phyloP scores from a whole-genome alignment of 768 basidiomycete species.

The Termitomyces titanicus region DNA sequence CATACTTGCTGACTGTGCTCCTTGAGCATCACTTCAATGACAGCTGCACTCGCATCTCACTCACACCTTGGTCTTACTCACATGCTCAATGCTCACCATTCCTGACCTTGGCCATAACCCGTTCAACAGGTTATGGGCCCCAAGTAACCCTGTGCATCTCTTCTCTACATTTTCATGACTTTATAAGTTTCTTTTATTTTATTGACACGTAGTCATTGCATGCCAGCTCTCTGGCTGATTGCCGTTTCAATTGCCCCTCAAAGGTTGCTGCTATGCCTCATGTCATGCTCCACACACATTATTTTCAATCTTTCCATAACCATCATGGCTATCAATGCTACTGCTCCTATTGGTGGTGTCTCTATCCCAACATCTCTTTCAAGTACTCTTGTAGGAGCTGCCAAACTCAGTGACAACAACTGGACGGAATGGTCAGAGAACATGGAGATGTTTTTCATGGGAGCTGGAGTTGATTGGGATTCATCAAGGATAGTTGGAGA shows the following conservation, averaged over 20 bases:
- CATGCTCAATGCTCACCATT: too few species aligned
- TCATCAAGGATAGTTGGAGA: not conserved
- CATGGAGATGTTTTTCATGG: not conserved
- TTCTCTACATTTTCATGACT: not conserved
- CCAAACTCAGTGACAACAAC: not conserved
- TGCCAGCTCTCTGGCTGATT: too few species aligned
- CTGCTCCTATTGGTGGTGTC: too few species aligned
- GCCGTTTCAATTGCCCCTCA: too few species aligned
- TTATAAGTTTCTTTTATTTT: not conserved
- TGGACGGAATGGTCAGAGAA: not conserved
- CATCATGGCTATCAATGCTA: too few species aligned
- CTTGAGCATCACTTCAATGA: too few species aligned
- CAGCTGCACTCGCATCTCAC: too few species aligned
- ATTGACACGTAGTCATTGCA: not conserved
- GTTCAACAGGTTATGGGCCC: too few species aligned
- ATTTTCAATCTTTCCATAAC: too few species aligned
- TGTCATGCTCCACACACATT: not conserved
- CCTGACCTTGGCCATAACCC: too few species aligned
- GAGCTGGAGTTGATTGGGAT: not conserved
- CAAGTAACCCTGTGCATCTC: not conserved
- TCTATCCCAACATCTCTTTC: not conserved
- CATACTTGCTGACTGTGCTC: not conserved
- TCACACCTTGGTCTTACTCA: too few species aligned
- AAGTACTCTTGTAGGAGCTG: not conserved
- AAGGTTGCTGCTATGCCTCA: too few species aligned